phyloP scores from a whole-genome alignment of 2,329 filamentous ascomycete species.

The Xylariaceae sp. region DNA sequence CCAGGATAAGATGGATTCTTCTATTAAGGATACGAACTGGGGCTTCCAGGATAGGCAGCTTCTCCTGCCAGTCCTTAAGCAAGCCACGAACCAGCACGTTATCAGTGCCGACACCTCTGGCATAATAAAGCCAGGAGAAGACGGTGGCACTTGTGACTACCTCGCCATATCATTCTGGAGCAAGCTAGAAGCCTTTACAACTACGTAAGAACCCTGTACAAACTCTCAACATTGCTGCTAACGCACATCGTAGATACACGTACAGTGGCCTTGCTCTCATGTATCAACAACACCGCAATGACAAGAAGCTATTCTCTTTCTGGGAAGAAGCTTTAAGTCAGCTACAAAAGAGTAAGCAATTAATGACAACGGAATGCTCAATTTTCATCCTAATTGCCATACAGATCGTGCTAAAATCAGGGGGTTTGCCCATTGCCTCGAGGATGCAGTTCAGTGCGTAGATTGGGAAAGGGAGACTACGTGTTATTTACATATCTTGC shows the following conservation, averaged over 20 bases:
- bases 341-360: constrained; percentile 33
- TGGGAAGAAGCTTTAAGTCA: constrained; percentile 40
- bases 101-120: constrained; percentile 56
- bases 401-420: constrained; percentile 33
- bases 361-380: constrained; percentile 2
- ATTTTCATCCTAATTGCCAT: constrained; percentile 3
- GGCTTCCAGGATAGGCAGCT: constrained; percentile 46
- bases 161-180: constrained; percentile 58
- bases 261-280: constrained; percentile 48
- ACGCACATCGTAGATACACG: constrained; percentile 43
- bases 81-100: constrained; percentile 43
- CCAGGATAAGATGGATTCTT: constrained; percentile 58
- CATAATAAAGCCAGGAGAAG: constrained; percentile 48
- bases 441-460: constrained; percentile 53
- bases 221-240: constrained; percentile 4
- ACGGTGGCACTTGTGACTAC: constrained; percentile 47
- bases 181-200: constrained; percentile 53
- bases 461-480: constrained; percentile 63
- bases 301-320: constrained; percentile 37
- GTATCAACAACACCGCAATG: constrained; percentile 37
- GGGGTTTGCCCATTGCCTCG: constrained; percentile 48
- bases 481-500: constrained; percentile 67
- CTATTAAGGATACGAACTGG: constrained; percentile 44
- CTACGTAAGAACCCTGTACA: constrained; percentile 43
- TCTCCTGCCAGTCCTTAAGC: constrained; percentile 53